These are phyloP conservation scores for Metarhizium robertsii DNA, from an alignment of 2,329 filamentous ascomycete species.

Conservation along the genomic window DNA sequence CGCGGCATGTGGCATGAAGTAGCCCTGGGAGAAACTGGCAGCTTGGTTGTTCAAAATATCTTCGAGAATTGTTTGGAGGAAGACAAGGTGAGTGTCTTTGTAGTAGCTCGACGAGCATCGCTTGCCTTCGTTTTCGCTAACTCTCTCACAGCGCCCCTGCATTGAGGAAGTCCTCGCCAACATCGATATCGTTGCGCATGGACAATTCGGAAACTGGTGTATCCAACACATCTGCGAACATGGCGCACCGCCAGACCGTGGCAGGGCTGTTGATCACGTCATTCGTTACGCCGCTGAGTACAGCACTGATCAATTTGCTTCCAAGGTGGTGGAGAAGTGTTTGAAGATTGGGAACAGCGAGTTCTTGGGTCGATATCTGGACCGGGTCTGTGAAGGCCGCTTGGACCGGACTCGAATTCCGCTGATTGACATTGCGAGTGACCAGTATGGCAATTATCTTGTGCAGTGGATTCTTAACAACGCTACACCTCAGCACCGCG, in stretches of 20 bases:
- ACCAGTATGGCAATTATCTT: conserved; percentile 98
- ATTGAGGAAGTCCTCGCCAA: conserved; percentile 93
- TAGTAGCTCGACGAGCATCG: not conserved
- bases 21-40: conserved; percentile 91
- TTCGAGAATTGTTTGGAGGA: conserved; percentile 99
- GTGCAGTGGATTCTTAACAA: conserved; percentile 96
- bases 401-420: conserved; percentile 89
- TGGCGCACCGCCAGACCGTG: conserved; percentile 81
- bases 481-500: conserved; percentile 76
- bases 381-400: conserved; percentile 86
- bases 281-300: conserved; percentile 90
- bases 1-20: conserved; percentile 98
- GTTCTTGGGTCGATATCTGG: conserved; percentile 85
- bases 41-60: conserved; percentile 97
- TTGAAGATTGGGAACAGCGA: conserved; percentile 90
- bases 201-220: conserved; percentile 99
- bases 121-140: not conserved
- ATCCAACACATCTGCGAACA: conserved; percentile 99
- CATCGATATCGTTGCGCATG: conserved; percentile 93
- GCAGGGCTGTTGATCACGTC: conserved; percentile 89
- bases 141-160: conserved; percentile 66
- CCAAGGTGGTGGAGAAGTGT: conserved; percentile 98
- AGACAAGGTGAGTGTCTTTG: conserved; percentile 62
- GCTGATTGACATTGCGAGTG: conserved; percentile 93
- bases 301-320: conserved; percentile 98